These are phyloP conservation scores for Astrocystis sublimbata DNA, from an alignment of 495 filamentous ascomycete genomes.

Conservation along the genomic window DNA sequence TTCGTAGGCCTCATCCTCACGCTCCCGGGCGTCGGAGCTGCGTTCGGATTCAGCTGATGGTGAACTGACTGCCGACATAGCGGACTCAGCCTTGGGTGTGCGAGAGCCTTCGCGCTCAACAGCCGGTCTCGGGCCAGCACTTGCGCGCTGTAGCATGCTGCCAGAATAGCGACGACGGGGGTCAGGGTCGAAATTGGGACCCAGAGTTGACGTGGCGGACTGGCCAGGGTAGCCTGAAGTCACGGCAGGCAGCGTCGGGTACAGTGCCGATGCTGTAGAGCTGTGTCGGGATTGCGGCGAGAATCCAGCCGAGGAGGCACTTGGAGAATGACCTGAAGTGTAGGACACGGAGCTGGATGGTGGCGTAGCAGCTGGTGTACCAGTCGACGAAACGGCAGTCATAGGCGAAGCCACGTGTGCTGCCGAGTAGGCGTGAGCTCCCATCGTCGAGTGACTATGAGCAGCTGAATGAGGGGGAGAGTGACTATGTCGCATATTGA, in stretches of 20 bases:
- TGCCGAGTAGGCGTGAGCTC: slow-evolving; percentile 48
- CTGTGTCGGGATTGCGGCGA: slow-evolving; percentile 65
- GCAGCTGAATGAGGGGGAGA: slow-evolving; percentile 64
- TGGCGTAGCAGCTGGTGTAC: slow-evolving; percentile 86
- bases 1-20: slow-evolving; percentile 60
- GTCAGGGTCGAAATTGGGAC: slow-evolving; percentile 75
- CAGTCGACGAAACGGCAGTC: slow-evolving; percentile 55
- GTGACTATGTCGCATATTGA: slow-evolving; percentile 68
- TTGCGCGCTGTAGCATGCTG: slow-evolving; percentile 77
- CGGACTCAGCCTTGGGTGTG: slow-evolving; percentile 53
- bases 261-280: slow-evolving; percentile 63
- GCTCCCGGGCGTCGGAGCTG: slow-evolving; percentile 43
- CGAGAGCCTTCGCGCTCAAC: slow-evolving; percentile 53
- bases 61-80: slow-evolving; percentile 43
- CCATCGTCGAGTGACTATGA: slow-evolving; percentile 48
- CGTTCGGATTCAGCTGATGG: slow-evolving; percentile 46
- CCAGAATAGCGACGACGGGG: slow-evolving; percentile 85
- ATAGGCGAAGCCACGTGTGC: slow-evolving; percentile 60
- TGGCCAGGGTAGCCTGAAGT: slow-evolving; percentile 63
- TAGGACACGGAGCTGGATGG: slow-evolving; percentile 86
- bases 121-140: slow-evolving; percentile 40
- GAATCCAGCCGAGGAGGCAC: slow-evolving; percentile 62
- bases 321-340: slow-evolving; percentile 81
- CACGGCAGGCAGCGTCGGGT: slow-evolving; percentile 80
- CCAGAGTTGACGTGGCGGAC: slow-evolving; percentile 74